Conservation (phyloP, 1,284 basidiomycete genomes). For the Trichosporon ovoides region DNA sequence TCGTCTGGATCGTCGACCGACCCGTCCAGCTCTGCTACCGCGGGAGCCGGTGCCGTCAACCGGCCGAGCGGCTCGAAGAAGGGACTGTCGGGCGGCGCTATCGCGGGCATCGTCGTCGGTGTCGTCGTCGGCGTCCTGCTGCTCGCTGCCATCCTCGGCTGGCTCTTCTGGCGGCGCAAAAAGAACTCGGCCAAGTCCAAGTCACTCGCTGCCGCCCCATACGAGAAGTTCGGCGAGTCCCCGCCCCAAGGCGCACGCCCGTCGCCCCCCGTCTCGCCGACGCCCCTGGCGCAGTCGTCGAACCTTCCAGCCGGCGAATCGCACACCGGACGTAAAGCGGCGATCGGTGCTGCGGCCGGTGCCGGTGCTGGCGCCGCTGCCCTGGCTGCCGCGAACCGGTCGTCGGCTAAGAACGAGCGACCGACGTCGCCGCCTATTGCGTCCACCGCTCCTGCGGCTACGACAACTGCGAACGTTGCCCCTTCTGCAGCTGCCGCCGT, state of each 20-base stretch:
- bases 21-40: constrained; percentile 14
- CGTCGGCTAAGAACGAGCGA: neutral
- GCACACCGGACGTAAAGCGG: neutral
- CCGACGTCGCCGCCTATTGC: neutral
- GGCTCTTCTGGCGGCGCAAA: constrained; percentile 27
- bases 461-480: neutral
- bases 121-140: constrained; percentile 37
- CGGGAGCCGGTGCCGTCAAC: constrained; percentile 15
- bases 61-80: constrained; percentile 8
- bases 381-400: neutral
- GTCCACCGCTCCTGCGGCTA: neutral
- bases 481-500: neutral
- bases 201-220: neutral
- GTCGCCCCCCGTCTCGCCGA: neutral
- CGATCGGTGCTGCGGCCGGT: neutral
- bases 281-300: neutral
- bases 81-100: constrained; percentile 33
- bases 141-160: constrained; percentile 32
- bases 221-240: neutral
- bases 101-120: constrained; percentile 44
- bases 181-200: constrained; percentile 6
- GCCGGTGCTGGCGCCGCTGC: neutral
- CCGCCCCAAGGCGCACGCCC: neutral
- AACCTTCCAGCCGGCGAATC: neutral
- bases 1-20: constrained; percentile 11